Percentiles rank a stretch among this genome's conserved stretches.
Conservation (phyloP, 108 stramenopile genomes). For the Conticribra guillardii region DNA sequence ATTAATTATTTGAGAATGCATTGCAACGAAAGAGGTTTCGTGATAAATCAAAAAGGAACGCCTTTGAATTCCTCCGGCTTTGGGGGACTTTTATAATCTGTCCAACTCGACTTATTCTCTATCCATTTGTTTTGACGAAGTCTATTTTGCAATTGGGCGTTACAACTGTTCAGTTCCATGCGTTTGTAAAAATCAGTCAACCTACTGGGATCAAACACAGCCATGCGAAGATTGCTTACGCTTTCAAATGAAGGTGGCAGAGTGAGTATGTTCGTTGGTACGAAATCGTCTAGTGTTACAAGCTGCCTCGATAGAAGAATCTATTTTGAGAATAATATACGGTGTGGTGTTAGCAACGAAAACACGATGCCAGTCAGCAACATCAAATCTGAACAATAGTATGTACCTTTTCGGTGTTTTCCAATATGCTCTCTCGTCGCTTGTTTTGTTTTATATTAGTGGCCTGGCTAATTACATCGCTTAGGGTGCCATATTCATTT, state of each 20-base stretch:
- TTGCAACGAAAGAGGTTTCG: too few relatives aligned
- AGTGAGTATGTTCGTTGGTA: slow-evolving; percentile 25
- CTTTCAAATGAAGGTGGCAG: slow-evolving; percentile 32
- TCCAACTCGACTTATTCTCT: slow-evolving; percentile 44
- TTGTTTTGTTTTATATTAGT: slow-evolving; percentile 68
- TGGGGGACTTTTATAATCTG: slow-evolving; percentile 51
- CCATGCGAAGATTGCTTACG: slow-evolving; percentile 44
- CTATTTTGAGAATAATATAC: slow-evolving; percentile 39
- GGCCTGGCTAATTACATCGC: slow-evolving; percentile 55
- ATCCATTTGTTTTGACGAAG: too few relatives aligned
- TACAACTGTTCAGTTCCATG: slow-evolving; percentile 38
- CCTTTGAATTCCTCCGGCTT: slow-evolving; percentile 61
- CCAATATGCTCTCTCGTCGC: slow-evolving; percentile 65
- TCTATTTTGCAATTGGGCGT: slow-evolving; percentile 41
- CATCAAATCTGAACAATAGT: slow-evolving; percentile 43
- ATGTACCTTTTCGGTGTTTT: slow-evolving; percentile 62
- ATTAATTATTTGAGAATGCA: too few relatives aligned
- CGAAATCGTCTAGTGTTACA: slow-evolving; percentile 29
- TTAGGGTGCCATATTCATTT: slow-evolving; percentile 70
- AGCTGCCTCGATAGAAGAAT: slow-evolving; percentile 37
- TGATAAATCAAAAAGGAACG: slow-evolving; percentile 61
- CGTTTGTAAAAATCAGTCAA: slow-evolving; percentile 37
- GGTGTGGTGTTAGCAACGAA: slow-evolving; percentile 34
- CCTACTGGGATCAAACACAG: slow-evolving; percentile 40
- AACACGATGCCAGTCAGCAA: slow-evolving; percentile 31